A percentile compares a stretch with the other conserved stretches of the same genome.
Conservation (phyloP, 192 early-diverging fungal species). For the Coemansia sp. region DNA sequence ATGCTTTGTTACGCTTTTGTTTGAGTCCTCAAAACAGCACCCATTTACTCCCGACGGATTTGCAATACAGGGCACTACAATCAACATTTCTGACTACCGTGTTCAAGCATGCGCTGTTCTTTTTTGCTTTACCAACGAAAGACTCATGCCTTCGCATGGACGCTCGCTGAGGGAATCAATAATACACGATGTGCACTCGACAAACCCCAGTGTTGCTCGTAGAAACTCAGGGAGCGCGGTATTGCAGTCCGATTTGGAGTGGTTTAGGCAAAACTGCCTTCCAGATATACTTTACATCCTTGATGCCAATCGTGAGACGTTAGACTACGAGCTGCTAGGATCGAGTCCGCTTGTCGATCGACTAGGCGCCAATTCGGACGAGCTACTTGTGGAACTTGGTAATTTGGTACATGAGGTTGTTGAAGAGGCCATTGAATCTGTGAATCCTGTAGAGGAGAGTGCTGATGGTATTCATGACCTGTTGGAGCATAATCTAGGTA, state of each 20-base stretch:
- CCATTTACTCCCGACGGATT: constrained; percentile 42
- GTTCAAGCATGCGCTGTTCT: constrained; percentile 51
- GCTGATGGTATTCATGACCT: not conserved
- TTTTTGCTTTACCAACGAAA: constrained; percentile 43
- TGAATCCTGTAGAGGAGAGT: constrained; percentile 1
- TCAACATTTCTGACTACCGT: constrained; percentile 40
- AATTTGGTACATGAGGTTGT: constrained; percentile 31
- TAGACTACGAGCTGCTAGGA: constrained; percentile 47
- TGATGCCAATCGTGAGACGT: constrained; percentile 21
- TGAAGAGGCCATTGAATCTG: constrained; percentile 15
- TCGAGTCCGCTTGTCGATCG: constrained; percentile 39
- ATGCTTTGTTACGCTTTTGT: constrained; percentile 49
- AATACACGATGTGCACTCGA: constrained; percentile 32
- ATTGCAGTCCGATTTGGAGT: constrained; percentile 41
- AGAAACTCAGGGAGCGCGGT: not conserved
- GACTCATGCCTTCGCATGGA: constrained; percentile 29
- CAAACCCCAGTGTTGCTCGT: not conserved
- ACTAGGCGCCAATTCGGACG: constrained; percentile 33
- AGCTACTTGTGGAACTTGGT: constrained; percentile 40
- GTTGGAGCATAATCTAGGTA: not conserved
- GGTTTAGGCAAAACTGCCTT: constrained; percentile 53
- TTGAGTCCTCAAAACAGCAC: constrained; percentile 46
- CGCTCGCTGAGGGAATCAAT: constrained; percentile 28
- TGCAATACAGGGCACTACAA: constrained; percentile 37
- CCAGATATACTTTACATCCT: constrained; percentile 46